phyloP scores from a whole-genome alignment of 1,284 basidiomycete species.

The Trichosporon asahii region DNA sequence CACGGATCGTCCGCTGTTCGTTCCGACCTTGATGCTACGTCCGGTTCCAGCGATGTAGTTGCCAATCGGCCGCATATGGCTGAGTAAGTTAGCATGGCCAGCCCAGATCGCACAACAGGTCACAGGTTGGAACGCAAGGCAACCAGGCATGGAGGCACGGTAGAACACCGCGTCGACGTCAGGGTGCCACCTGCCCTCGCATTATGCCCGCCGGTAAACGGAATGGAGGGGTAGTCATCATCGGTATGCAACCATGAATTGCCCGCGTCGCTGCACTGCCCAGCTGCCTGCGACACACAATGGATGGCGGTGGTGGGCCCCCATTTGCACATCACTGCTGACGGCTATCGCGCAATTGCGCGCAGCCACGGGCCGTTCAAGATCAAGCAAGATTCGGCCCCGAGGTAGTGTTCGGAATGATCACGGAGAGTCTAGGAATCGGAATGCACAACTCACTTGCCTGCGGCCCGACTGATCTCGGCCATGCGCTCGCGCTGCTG shows the following conservation, averaged over 20 bases:
- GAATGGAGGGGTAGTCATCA: constrained; percentile 11
- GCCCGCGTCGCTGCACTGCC: not conserved
- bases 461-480: constrained; percentile 20
- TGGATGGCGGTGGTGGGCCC: not conserved
- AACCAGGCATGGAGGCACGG: not conserved
- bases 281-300: not conserved
- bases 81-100: not conserved
- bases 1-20: constrained; percentile 3
- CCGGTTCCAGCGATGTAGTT: constrained; percentile 13
- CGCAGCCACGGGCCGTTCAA: not conserved
- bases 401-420: not conserved
- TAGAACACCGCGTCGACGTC: not conserved
- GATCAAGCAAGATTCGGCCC: not conserved
- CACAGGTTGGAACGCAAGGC: not conserved
- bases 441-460: constrained; percentile 19
- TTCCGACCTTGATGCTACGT: constrained; percentile 2
- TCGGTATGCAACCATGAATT: not conserved
- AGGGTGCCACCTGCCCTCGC: not conserved
- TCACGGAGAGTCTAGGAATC: not conserved
- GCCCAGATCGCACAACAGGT: not conserved
- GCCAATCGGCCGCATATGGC: constrained; percentile 19
- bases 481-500: constrained; percentile 20
- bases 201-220: not conserved
- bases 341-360: constrained; percentile 3
- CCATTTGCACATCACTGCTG: not conserved